Evolutionary conservation across 352 stramenopile genomes (phyloP).

Genomic region (Pythium graminicola): DNA sequence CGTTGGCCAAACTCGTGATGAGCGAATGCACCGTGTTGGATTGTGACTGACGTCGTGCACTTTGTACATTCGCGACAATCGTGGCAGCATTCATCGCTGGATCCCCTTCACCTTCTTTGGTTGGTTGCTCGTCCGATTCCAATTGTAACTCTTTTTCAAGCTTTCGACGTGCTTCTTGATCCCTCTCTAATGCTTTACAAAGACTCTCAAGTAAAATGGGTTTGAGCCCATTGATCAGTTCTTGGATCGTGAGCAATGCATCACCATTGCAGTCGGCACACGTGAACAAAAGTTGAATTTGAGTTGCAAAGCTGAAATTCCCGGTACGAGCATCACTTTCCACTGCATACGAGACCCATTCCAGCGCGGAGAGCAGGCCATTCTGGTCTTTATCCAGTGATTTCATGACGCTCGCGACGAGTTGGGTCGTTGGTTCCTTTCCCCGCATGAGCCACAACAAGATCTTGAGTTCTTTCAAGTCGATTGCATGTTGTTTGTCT

Average conservation of each 20-base stretch:
- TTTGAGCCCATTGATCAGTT: constrained; percentile 41
- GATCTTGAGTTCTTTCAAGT: constrained; percentile 48
- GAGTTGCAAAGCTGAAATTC: constrained; percentile 36
- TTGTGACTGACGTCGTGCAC: constrained; percentile 24
- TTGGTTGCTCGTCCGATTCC: not conserved
- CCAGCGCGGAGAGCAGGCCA: constrained; percentile 39
- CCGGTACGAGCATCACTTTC: constrained; percentile 39
- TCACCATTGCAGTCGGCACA: constrained; percentile 49
- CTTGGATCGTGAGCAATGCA: constrained; percentile 41
- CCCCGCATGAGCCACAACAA: constrained; percentile 64
- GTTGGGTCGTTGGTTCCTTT: constrained; percentile 37
- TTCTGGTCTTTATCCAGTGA: constrained; percentile 53
- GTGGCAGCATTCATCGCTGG: not conserved
- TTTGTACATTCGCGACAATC: too few relatives aligned
- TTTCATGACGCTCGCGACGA: constrained; percentile 51
- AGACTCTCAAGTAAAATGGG: constrained; percentile 34
- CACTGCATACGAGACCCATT: constrained; percentile 66
- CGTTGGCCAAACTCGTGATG: constrained; percentile 40
- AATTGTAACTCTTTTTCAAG: not conserved
- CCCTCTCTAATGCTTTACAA: constrained; percentile 1
- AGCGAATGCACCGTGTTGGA: constrained; percentile 32
- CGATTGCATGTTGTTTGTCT: constrained; percentile 45
- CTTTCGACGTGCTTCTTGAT: not conserved
- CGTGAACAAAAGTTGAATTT: constrained; percentile 54
- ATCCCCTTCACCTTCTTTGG: not conserved